A percentile compares a stretch with the other conserved stretches of the same genome.
Evolutionary conservation across 2,329 filamentous ascomycete species (phyloP).

Genomic region (Diaporthe humulicola): DNA sequence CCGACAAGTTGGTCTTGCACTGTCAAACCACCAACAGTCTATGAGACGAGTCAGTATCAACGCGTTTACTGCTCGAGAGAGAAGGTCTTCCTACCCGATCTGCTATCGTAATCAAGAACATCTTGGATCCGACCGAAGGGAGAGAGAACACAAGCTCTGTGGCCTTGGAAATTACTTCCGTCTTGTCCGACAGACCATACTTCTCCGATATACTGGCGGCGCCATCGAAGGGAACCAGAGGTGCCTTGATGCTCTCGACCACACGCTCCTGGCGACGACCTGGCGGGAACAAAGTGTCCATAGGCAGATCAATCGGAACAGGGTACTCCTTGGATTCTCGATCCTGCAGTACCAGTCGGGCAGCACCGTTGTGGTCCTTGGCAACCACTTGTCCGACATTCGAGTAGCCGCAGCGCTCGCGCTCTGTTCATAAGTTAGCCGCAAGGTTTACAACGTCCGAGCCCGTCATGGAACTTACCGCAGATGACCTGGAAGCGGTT

Average conservation of each 20-base stretch:
- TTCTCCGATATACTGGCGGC: constrained; percentile 73
- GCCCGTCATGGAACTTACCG: constrained; percentile 53
- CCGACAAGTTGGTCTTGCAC: constrained; percentile 96
- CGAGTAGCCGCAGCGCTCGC: constrained; percentile 93
- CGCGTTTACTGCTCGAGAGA: neutral
- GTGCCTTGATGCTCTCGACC: constrained; percentile 77
- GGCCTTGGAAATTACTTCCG: constrained; percentile 65
- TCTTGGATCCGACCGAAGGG: constrained; percentile 95
- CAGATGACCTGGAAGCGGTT: constrained; percentile 80
- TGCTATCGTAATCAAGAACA: constrained; percentile 96
- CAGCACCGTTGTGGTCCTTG: constrained; percentile 71
- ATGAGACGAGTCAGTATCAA: constrained; percentile 1
- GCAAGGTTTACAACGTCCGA: neutral
- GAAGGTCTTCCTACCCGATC: constrained; percentile 67
- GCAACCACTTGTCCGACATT: constrained; percentile 85
- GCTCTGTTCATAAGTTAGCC: constrained; percentile 58
- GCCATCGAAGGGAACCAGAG: constrained; percentile 80
- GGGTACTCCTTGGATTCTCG: constrained; percentile 81
- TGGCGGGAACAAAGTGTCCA: constrained; percentile 90
- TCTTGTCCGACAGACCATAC: constrained; percentile 56
- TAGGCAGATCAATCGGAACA: constrained; percentile 86
- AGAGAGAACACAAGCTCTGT: constrained; percentile 85
- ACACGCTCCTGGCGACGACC: constrained; percentile 84
- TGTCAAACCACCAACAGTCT: constrained; percentile 87
- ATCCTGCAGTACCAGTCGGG: constrained; percentile 85